Evolutionary conservation across 495 filamentous ascomycete genomes (phyloP).

Genomic region (Penicillium antarcticum): DNA sequence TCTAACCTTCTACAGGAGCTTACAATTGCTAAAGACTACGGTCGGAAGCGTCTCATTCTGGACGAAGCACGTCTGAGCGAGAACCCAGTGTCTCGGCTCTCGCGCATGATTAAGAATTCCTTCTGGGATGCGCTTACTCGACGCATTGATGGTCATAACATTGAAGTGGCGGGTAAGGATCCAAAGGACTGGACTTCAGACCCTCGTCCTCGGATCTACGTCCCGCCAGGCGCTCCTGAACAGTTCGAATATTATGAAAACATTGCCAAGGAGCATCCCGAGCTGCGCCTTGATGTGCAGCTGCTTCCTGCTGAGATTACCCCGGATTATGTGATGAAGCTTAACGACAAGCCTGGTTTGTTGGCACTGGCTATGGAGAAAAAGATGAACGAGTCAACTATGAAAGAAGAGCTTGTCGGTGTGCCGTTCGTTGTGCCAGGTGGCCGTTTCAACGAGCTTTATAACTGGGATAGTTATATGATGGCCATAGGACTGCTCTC

Average conservation of each 20-base stretch:
- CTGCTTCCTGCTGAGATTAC: slow-evolving; percentile 69
- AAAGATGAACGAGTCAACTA: slow-evolving; percentile 57
- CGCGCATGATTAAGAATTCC: slow-evolving; percentile 76
- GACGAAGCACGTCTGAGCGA: slow-evolving; percentile 86
- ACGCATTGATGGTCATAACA: slow-evolving; percentile 82
- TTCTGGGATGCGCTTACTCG: slow-evolving; percentile 91
- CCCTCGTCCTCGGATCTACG: slow-evolving; percentile 85
- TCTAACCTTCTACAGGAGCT: slow-evolving; percentile 94
- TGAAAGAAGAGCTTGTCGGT: slow-evolving; percentile 65
- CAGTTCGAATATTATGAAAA: slow-evolving; percentile 84
- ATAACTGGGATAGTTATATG: slow-evolving; percentile 98
- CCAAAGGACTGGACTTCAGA: slow-evolving; percentile 90
- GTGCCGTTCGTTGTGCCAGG: slow-evolving; percentile 95
- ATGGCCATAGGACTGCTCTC: slow-evolving; percentile 81
- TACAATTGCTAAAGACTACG: slow-evolving; percentile 81
- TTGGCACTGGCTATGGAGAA: slow-evolving; percentile 89
- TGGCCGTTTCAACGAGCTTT: slow-evolving; percentile 94
- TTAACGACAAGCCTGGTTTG: slow-evolving; percentile 84
- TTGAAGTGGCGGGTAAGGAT: slow-evolving; percentile 78
- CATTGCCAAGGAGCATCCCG: slow-evolving; percentile 70
- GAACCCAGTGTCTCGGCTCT: slow-evolving; percentile 84
- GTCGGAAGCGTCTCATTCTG: slow-evolving; percentile 77
- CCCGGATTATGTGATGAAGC: slow-evolving; percentile 64
- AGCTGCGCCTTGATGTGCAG: slow-evolving; percentile 82
- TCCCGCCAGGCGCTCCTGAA: slow-evolving; percentile 79